Base-by-base conservation (phyloP, 2,329 filamentous ascomycete genomes). In the Fusarium longipes region DNA sequence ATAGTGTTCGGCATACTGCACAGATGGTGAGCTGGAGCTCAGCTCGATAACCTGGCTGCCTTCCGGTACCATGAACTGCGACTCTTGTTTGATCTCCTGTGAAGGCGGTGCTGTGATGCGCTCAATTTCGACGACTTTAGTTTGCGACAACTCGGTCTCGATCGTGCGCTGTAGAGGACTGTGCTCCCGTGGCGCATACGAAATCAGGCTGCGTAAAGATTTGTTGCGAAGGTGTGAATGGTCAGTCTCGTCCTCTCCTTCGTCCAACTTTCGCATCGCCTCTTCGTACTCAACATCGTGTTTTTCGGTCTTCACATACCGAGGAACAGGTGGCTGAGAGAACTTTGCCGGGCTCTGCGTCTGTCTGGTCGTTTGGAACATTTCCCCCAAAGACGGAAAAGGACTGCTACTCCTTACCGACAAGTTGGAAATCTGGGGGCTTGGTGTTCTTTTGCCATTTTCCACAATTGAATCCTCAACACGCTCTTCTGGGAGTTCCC, bases 241-340 rank as follows among this genome's bases (percentile, higher is more conserved):
- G 27, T 75, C 73, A 18, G 74, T 73, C 22, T 74, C 67, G 17
- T 75, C 73, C 2, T 75, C 74, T 3, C 68, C 75, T 3, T 76
- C 75, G 24, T 83, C 82, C 2, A 83, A 67, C 27, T 73, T 80
- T 27, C 77, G 77, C 78, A 83, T 83, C 12, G 76, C 79, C 52
- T 81, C 81, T 35, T 83, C 78, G 49, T 83, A 83, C 14, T 80
- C 81, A 4, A 68, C 32, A 51, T 83, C 77, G 8, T 56, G 69
- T 43, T 57, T 57, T 2, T 68, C 67, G 4, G 70, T 63, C 30
- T 77, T 76, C 5, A 74, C 59, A 10, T 72, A 67, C 18, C 70
- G 70, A 24, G 72, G 62, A 8, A 70, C 55, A 6, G 76, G 74
- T 42, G 72, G 62, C 4, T 74, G 63, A 0, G 71, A 70, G 5